Evolutionary conservation across 2,329 filamentous ascomycete species (phyloP).

Genomic region (Alternaria conjuncta): DNA sequence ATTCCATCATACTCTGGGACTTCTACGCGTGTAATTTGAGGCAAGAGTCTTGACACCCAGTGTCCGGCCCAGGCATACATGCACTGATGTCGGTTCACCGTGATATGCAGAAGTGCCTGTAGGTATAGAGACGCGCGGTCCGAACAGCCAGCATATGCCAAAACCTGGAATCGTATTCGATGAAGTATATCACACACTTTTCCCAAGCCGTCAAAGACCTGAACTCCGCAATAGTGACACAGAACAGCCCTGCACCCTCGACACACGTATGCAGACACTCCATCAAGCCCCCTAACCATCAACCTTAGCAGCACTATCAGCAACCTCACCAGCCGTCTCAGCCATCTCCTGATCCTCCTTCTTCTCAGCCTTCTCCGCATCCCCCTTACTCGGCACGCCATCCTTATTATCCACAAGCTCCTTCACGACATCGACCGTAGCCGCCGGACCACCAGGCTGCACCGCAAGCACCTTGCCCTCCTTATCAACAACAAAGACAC

Average conservation of each 20-base stretch:
- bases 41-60: too few relatives aligned
- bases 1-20: too few relatives aligned
- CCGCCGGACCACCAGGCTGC: conserved; percentile 76
- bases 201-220: not conserved
- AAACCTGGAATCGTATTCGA: too few relatives aligned
- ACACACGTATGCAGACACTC: not conserved
- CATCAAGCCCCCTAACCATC: conserved; percentile 32
- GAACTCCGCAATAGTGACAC: not conserved
- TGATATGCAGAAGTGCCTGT: too few relatives aligned
- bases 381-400: conserved; percentile 22
- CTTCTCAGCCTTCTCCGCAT: conserved; percentile 45
- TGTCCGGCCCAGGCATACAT: too few relatives aligned
- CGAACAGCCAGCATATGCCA: too few relatives aligned
- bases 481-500: conserved; percentile 88
- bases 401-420: conserved; percentile 60
- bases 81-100: too few relatives aligned
- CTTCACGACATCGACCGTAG: conserved; percentile 78
- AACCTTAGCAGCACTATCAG: conserved; percentile 42
- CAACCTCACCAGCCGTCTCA: conserved; percentile 44
- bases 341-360: conserved; percentile 53
- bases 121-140: too few relatives aligned
- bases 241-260: not conserved
- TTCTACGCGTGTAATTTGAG: too few relatives aligned
- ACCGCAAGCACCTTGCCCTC: conserved; percentile 77
- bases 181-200: not conserved